Conservation (phyloP, 1,139 yeast species). For the Pichia sp. region DNA sequence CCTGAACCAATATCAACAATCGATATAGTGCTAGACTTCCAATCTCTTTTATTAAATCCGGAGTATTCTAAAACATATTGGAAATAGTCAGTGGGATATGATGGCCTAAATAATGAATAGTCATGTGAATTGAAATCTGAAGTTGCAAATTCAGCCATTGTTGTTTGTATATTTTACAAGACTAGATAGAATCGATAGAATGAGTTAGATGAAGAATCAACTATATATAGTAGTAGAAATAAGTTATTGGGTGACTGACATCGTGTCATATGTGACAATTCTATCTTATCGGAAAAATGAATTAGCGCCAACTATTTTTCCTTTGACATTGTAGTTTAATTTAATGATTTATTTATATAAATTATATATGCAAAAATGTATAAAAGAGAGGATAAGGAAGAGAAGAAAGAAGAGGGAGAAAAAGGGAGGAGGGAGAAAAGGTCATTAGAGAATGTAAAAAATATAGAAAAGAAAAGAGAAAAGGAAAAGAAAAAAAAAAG, state of each 20-base stretch:
- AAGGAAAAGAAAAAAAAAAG: conserved; percentile 9
- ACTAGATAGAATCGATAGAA: too few relatives aligned
- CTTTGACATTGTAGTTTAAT: neutral
- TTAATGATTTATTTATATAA: neutral
- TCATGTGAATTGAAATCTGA: conserved; percentile 49
- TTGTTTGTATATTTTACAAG: too few relatives aligned
- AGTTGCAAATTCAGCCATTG: conserved; percentile 64
- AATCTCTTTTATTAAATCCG: neutral
- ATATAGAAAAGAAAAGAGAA: conserved; percentile 11
- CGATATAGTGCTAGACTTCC: conserved; percentile 3
- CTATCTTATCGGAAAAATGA: neutral
- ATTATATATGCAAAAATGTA: conserved; percentile 1
- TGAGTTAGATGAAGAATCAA: too few relatives aligned
- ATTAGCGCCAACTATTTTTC: neutral
- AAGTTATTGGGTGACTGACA: too few relatives aligned
- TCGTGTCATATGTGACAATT: too few relatives aligned
- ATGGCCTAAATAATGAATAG: conserved; percentile 61
- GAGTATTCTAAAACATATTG: conserved; percentile 35
- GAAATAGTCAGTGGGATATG: conserved; percentile 53
- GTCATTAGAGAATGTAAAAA: conserved; percentile 8
- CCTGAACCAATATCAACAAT: conserved; percentile 75
- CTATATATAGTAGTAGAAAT: too few relatives aligned
- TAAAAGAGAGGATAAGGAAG: conserved; percentile 1
- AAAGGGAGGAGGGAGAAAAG: conserved; percentile 3
- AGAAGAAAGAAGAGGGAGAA: conserved; percentile 1